Evolutionary conservation across 192 early-diverging fungal genomes (phyloP), one percentile per base, ranked within the genome.

Genomic region (Glomus cerebriforme): DNA sequence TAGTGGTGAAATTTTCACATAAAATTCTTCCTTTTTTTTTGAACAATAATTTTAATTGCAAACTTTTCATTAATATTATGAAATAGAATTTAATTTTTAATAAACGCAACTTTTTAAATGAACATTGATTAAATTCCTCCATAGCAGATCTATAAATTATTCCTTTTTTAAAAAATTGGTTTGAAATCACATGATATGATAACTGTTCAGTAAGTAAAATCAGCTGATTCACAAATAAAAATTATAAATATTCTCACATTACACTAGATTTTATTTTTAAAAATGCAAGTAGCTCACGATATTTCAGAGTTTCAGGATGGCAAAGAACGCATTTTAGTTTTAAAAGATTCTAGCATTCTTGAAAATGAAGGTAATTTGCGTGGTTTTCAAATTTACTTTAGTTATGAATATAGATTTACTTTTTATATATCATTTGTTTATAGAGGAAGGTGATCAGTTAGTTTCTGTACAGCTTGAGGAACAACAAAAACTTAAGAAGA

Each of bases 281-380:
- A 39, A 39, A 68, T 97, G 13, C 80, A 88, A 32, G 93, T 98
- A 4, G 91, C 84, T 0, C 96, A 97, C 80, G 85, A 83, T 54
- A 49, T 95, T 62, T 76, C 85, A 2, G 92, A 94, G 31, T 89
- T 97, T 71, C 83, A 80, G 7, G 88, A 90, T 62, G 90, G 89
- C 2, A 86, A 83, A 2, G 97, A 97, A 66, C 87, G 89, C 0
- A 93, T 99, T 58, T 86, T 99, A 75, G 96, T 96, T 1, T 82
- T 99, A 22, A 94, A 95, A 80, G 97, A 99, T 81, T 83, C 86
- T 17, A 87, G 84, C 0, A 93, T 99, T 60, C 82, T 93, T 59
- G 88, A 87, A 79, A 85, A 85, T 79, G 86, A 87, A 77, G 73
- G 86, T 81, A 76, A 39, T 7, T 68, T 75, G 3, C 12, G 34